Base-by-base conservation (phyloP, 345 rosid genomes). In the Eucalyptus tenuipes region DNA sequence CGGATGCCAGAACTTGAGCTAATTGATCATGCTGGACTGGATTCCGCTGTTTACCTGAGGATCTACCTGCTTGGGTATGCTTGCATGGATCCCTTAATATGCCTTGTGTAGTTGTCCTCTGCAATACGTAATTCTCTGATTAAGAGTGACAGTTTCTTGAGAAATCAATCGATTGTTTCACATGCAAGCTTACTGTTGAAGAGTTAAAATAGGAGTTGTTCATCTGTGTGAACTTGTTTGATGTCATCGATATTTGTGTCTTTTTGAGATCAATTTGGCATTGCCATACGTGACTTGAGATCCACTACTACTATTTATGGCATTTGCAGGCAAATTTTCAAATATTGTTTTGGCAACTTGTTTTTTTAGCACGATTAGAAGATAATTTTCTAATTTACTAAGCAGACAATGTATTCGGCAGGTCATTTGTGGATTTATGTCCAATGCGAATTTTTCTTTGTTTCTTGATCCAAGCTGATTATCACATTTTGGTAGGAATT, bases 1-100 rank as follows among this genome's bases (percentile, higher is more conserved):
- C 95, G 92, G 90, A 96, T 96, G 99, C 99, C 99, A 13, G 99
- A 97, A 90, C 97, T 95, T 59, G 99, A 97, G 92, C 93, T 97
- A 44, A 94, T 95, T 49, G 95, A 96, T 85, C 99, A 97, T 79
- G 99, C 98, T 1, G 99, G 99, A 22, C 91, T 96, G 90, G 99
- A 97, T 91, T 96, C 99, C 37, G 98, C 94, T 86, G 94, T 96
- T 89, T 97, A 95, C 88, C 90, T 97, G 88, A 94, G 99, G 93
- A 96, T 97, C 86, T 96, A 96, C 95, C 91, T 91, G 92, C 92
- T 91, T 68, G 99, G 99, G 98, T 97, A 93, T 87, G 93, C 57
- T n/a, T 88, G 68, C 86, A n/a, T 27, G 48, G 7, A 29, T 68
- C 86, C 68, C 11, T 75, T 31, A 66, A 75, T 37, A 25, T 75